Base-by-base conservation (phyloP, 768 basidiomycete genomes). In the Amanita polypyramis region DNA sequence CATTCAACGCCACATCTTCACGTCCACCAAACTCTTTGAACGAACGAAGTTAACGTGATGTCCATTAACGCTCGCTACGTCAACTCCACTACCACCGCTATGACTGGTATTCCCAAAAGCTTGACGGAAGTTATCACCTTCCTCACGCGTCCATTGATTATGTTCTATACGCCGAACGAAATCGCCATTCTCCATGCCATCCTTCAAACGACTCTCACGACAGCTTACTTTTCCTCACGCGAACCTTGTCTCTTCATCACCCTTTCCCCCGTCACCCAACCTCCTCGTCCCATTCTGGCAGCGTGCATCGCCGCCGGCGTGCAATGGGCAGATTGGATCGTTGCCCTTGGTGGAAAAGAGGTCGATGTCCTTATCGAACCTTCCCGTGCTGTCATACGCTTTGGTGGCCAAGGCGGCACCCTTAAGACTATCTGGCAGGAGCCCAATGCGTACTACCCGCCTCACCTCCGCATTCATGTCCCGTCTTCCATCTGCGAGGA, bases 251-350 rank as follows among this genome's bases (percentile, higher is more conserved):
- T 65, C 8, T 61, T 55, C 3, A 60, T 67, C 20, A 55, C 57
- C 0, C 58, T 67, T 34, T 61, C 62, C 5, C 48, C 60, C n/a
- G 36, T 45, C 8, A 46, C 53, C 37, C 51, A 62, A n/a, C 67
- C 69, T 17, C 65, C 69, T n/a, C 61, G 60, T 19, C 59, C 65
- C n/a, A 54, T 71, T 25, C 53, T 60, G 32, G 62, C 61, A 2
- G 65, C 67, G 0, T 70, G 65, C 52, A 54, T 65, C 25, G 65
- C 62, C 27, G 54, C 61, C 15, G 55, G 58, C 15, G 43, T 71
- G 10, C 47, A 50, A 3, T 70, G 69, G 69, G 51, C 56, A 2
- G 63, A 64, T 20, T 72, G 67, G 69, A 65, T 70, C 51, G 42
- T 51, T 2, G 56, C 60, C 27, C 55, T 72, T 20, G 66, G 66